Evolutionary conservation across 441 rosid genomes (phyloP), one percentile per base, ranked within the genome.

Genomic region (Cnidoscolus chayamansa): DNA sequence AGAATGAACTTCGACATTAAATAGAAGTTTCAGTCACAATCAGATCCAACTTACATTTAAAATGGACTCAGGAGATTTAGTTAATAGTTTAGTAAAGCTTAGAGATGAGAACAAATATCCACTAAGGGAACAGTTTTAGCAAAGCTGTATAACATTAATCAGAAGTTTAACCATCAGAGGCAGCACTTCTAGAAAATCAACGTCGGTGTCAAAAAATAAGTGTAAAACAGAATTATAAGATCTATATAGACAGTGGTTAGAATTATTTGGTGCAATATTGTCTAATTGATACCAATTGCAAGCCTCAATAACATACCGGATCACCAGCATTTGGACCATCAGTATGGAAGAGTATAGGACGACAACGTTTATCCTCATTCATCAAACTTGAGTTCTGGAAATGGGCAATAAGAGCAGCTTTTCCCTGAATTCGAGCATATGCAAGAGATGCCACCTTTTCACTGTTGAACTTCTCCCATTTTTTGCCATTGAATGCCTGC

Each of bases 381-480:
- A 90, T 89, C 86, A 90, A 83, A 84, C 93, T 90, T 13, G 96
- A 90, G 76, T 90, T 89, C 79, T 89, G 96, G 75, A 90, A 90
- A 87, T 89, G 96, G 9, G 96, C 89, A 47, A 87, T 73, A 61
- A 90, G 93, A 68, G 96, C 92, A 25, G 88, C 67, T 76, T 90
- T 90, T 69, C 96, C 96, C 83, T 90, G 93, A 69, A 90, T 90
- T 54, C 96, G 88, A 65, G 82, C 96, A 74, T 89, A 90, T 19
- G 96, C 90, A 76, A 89, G 86, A 56, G 87, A 84, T 70, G 96
- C 96, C 48, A 89, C 96, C 80, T 90, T 90, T 73, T 90, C 92
- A 12, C 93, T 90, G 80, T 90, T 90, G 87, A 90, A 90, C 74
- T 89, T 90, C 83, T 89, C 93, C 96, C 96, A 90, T 71, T 89